Percentiles rank a stretch among this genome's conserved stretches.
Conservation (phyloP, 192 early-diverging fungal species). For the Coemansia sp. region DNA sequence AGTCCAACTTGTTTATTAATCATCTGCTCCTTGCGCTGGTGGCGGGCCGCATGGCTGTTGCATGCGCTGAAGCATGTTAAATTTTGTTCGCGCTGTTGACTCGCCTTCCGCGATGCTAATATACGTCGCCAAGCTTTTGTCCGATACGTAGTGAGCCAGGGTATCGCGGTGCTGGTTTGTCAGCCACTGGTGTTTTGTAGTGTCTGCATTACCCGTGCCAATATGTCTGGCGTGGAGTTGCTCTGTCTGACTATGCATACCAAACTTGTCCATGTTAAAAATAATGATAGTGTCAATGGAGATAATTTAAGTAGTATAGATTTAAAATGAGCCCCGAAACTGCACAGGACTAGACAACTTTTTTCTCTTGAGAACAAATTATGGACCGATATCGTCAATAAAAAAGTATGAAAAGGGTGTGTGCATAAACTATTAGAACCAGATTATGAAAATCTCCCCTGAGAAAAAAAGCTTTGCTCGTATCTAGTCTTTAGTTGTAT, state of each 20-base stretch:
- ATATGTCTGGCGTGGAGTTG: constrained; percentile 43
- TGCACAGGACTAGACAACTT: not conserved
- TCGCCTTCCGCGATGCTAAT: constrained; percentile 48
- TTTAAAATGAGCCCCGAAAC: not conserved
- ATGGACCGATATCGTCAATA: not conserved
- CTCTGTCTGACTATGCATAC: constrained; percentile 56
- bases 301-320: not conserved
- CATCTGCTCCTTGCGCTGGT: constrained; percentile 5
- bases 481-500: no score
- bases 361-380: not conserved
- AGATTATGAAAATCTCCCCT: not conserved
- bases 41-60: constrained; percentile 30
- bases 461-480: no score
- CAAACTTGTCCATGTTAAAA: constrained; percentile 52
- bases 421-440: not conserved
- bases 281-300: not conserved
- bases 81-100: constrained; percentile 19
- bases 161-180: constrained; percentile 54
- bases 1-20: not conserved
- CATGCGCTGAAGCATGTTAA: constrained; percentile 46
- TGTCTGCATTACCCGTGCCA: constrained; percentile 51
- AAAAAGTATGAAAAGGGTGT: no score
- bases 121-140: constrained; percentile 40
- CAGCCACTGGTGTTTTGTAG: constrained; percentile 46
- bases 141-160: constrained; percentile 41